Percentiles rank a stretch among this genome's conserved stretches.
phyloP scores from a whole-genome alignment of 495 filamentous ascomycete species.

The Cercophora scortea region DNA sequence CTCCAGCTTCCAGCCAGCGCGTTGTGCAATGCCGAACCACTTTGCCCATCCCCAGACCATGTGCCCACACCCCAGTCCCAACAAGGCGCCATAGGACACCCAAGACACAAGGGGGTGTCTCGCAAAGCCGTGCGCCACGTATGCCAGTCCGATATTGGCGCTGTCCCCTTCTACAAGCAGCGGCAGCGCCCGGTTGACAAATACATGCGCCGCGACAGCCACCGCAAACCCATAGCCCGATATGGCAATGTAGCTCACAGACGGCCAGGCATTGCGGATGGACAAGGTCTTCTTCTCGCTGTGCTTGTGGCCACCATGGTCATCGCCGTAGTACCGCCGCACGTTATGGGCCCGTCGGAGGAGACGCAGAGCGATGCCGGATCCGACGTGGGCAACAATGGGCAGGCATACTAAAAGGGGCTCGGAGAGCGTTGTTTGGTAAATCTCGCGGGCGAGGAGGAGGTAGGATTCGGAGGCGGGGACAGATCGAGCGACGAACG shows the following conservation, averaged over 20 bases:
- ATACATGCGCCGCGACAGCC: slow-evolving; percentile 58
- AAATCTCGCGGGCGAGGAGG: slow-evolving; percentile 61
- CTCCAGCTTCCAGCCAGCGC: slow-evolving; percentile 22
- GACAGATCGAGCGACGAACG: slow-evolving; percentile 49
- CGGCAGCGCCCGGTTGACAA: slow-evolving; percentile 65
- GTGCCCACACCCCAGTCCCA: slow-evolving; percentile 66
- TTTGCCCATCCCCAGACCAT: slow-evolving; percentile 74
- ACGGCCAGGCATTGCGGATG: slow-evolving; percentile 52
- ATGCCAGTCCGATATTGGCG: slow-evolving; percentile 71
- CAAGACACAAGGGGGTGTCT: slow-evolving; percentile 57
- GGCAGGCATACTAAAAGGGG: slow-evolving; percentile 55
- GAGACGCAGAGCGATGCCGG: slow-evolving; percentile 68
- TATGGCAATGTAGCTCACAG: slow-evolving; percentile 52
- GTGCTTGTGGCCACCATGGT: slow-evolving; percentile 12
- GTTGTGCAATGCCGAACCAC: slow-evolving; percentile 55
- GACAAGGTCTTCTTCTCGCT: slow-evolving; percentile 14
- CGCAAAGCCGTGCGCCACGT: slow-evolving; percentile 79
- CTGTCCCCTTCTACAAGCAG: slow-evolving; percentile 71
- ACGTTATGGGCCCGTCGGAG: slow-evolving; percentile 60
- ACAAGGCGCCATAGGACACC: slow-evolving; percentile 57
- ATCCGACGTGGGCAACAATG: slow-evolving; percentile 49
- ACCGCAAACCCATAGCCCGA: slow-evolving; percentile 61
- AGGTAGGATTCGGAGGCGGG: slow-evolving; percentile 54
- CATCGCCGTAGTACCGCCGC: slow-evolving; percentile 55
- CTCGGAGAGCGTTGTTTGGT: slow-evolving; percentile 69